Percentiles rank a stretch among this genome's conserved stretches.
These are phyloP conservation scores for Aureobasidium sp. DNA, from an alignment of 2,329 filamentous ascomycete genomes.

Conservation along the genomic window DNA sequence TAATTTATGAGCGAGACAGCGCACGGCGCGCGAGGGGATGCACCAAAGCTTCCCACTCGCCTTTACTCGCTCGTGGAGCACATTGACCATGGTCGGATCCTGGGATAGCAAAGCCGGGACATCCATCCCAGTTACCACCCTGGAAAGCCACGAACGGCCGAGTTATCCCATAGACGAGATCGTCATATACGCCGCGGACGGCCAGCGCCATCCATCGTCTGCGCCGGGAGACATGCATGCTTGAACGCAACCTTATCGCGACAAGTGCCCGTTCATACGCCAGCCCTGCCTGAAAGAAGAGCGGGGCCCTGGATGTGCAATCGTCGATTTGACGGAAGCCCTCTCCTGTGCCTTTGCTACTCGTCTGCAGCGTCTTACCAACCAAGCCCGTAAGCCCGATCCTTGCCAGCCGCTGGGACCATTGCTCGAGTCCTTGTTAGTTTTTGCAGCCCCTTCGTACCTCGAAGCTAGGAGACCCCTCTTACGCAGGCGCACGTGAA, in stretches of 20 bases:
- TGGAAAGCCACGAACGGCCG: slow-evolving; percentile 10
- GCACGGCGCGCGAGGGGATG: slow-evolving; percentile 10
- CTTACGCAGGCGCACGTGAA: background rate
- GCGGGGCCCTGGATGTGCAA: slow-evolving; percentile 6
- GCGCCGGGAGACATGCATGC: slow-evolving; percentile 11
- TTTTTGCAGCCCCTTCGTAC: background rate
- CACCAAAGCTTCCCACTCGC: slow-evolving; percentile 4
- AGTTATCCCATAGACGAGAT: background rate
- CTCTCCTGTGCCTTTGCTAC: background rate
- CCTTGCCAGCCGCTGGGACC: background rate
- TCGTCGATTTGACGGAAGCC: slow-evolving; percentile 1
- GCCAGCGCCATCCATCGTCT: slow-evolving; percentile 1
- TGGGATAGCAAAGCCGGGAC: slow-evolving; percentile 6
- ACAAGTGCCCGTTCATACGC: slow-evolving; percentile 4
- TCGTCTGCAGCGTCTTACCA: background rate
- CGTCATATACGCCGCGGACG: slow-evolving; percentile 9
- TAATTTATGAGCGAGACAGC: slow-evolving; percentile 1
- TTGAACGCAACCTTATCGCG: slow-evolving; percentile 13
- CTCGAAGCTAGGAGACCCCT: background rate
- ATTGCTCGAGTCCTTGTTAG: background rate
- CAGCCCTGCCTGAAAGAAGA: slow-evolving; percentile 8
- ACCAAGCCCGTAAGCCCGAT: background rate
- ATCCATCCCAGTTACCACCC: slow-evolving; percentile 1
- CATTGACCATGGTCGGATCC: background rate
- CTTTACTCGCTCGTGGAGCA: slow-evolving; percentile 8